phyloP scores from a whole-genome alignment of 805 yeast genomes.

The Metschnikowia santaceciliae region DNA sequence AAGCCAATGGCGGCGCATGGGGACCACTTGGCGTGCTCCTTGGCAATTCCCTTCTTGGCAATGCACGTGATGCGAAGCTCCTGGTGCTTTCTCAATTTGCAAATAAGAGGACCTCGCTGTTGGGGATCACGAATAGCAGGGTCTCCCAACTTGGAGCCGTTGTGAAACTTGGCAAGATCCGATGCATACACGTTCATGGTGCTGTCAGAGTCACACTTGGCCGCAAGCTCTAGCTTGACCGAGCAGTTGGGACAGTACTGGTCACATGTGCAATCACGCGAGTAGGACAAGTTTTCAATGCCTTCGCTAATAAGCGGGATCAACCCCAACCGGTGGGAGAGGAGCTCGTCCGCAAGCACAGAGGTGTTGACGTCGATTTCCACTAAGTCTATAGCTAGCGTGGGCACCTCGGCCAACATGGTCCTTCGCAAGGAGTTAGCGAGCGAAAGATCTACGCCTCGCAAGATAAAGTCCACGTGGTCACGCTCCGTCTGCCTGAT shows the following conservation, averaged over 20 bases:
- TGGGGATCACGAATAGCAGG: constrained; percentile 81
- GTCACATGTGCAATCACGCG: constrained; percentile 97
- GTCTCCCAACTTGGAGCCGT: constrained; percentile 57
- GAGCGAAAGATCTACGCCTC: constrained; percentile 82
- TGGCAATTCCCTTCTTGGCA: constrained; percentile 95
- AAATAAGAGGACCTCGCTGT: constrained; percentile 81
- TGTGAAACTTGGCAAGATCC: constrained; percentile 53
- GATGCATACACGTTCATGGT: constrained; percentile 88
- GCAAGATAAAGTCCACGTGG: constrained; percentile 83
- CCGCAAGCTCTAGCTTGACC: constrained; percentile 79
- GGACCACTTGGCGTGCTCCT: constrained; percentile 98
- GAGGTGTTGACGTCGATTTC: constrained; percentile 91
- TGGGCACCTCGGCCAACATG: constrained; percentile 95
- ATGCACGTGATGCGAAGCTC: constrained; percentile 85
- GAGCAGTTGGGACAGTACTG: constrained; percentile 95
- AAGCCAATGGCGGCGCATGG: constrained; percentile 95
- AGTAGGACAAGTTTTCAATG: constrained; percentile 78
- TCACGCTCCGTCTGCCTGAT: constrained; percentile 84
- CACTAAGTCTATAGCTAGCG: constrained; percentile 92
- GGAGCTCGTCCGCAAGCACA: constrained; percentile 94
- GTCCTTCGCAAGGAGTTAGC: constrained; percentile 91
- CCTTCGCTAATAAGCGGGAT: constrained; percentile 84
- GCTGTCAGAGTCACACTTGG: constrained; percentile 83
- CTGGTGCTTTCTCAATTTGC: constrained; percentile 89
- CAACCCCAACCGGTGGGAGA: constrained; percentile 90